A percentile compares a stretch with the other conserved stretches of the same genome.
Conservation (phyloP, 768 basidiomycete genomes). For the Termitomyces titanicus region DNA sequence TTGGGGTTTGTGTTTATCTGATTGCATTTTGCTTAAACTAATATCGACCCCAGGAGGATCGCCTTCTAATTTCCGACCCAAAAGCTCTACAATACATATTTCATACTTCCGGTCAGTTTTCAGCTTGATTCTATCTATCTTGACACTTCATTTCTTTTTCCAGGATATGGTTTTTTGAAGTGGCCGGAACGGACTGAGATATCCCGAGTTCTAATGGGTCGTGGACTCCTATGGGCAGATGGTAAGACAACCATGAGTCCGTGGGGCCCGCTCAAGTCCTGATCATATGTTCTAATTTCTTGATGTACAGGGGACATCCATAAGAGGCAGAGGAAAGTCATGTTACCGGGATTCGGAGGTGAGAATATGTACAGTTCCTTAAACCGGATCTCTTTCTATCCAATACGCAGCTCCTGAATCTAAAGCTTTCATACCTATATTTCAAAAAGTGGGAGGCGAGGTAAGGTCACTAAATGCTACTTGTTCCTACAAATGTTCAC, state of each 20-base stretch:
- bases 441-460: conserved; percentile 40
- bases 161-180: conserved; percentile 53
- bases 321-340: conserved; percentile 49
- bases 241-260: conserved; percentile 25
- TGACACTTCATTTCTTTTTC: not conserved
- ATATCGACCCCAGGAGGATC: conserved; percentile 38
- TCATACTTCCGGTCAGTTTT: conserved; percentile 41
- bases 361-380: conserved; percentile 1
- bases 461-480: conserved; percentile 23
- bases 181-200: conserved; percentile 47
- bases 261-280: not conserved
- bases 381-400: not conserved
- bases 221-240: conserved; percentile 53
- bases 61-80: conserved; percentile 50
- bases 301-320: conserved; percentile 36
- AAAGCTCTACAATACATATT: conserved; percentile 58
- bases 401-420: conserved; percentile 35
- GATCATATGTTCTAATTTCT: not conserved
- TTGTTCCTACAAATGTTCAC: not conserved
- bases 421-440: conserved; percentile 47
- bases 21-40: not conserved
- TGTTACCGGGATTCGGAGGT: conserved; percentile 56
- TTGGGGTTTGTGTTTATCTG: conserved; percentile 33
- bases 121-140: not conserved
- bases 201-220: conserved; percentile 46